Base-by-base conservation (phyloP, 2,329 filamentous ascomycete genomes). In the Coleophoma crateriformis region DNA sequence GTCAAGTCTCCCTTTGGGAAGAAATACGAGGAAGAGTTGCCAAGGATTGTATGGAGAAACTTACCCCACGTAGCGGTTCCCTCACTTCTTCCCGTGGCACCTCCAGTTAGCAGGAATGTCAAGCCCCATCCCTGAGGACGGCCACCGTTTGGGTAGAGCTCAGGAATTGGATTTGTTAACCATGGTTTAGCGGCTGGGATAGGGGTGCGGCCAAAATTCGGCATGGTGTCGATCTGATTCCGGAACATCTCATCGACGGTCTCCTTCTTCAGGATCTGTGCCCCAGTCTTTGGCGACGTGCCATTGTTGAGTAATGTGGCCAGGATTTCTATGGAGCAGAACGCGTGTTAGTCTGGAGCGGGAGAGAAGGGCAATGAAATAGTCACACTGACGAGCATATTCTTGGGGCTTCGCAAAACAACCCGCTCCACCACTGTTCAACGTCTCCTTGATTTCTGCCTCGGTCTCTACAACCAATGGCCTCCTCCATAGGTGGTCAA, bases 51-150 rank as follows among this genome's bases (percentile, higher is more conserved):
- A 27, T 10, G 27, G 27, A 27, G 27, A 27, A 85, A 56, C 0
- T 82, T 82, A 2, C 76, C 76, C 82, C 82, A 85, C 58, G 69
- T 73, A 0, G 58, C 75, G 0, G 79, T 81, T 2, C 70, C 67
- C 2, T 55, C 63, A 0, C 76, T 77, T 8, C 81, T 69, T 0
- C 81, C 80, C 3, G 80, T 79, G 1, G 72, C 73, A 1, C 72
- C 71, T 20, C 46, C 45, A 14, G 64, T 77, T 12, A 82, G 62
- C 72, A 83, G 77, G 45, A 81, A 81, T 0, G 72, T 76, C 33
- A 87, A 65, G 0, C 82, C 81, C 81, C 81, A 87, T 11, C 84
- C 84, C 59, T 86, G 82, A 0, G 81, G 76, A 39, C 71, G 52
- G 0, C 63, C 60, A 0, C 64, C 44, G 2, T 71, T 61, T 1